These are phyloP conservation scores for Amorphotheca resinae DNA, from an alignment of 495 filamentous ascomycete genomes.

Conservation along the genomic window DNA sequence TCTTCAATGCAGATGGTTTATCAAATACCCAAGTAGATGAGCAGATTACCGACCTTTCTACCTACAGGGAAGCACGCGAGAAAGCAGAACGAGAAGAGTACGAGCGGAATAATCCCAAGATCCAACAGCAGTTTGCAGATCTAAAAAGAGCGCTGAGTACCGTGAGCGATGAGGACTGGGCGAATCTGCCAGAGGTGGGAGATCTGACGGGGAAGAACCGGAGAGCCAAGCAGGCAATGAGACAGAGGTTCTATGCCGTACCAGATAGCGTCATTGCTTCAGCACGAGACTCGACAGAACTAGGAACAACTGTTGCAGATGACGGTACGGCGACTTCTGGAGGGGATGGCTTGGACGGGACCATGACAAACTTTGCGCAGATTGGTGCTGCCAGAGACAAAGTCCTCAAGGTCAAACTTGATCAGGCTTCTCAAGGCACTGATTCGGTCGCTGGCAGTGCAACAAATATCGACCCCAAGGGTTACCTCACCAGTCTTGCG, in stretches of 20 bases:
- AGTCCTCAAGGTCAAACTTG: constrained; percentile 79
- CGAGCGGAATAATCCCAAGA: constrained; percentile 94
- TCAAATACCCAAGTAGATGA: constrained; percentile 46
- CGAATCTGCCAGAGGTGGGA: constrained; percentile 85
- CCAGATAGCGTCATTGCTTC: constrained; percentile 92
- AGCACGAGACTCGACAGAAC: constrained; percentile 63
- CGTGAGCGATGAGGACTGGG: constrained; percentile 94
- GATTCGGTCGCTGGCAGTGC: constrained; percentile 66
- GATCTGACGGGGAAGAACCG: constrained; percentile 92
- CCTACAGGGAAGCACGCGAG: constrained; percentile 89
- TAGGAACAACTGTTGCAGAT: constrained; percentile 74
- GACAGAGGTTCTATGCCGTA: constrained; percentile 87
- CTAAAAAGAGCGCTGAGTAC: constrained; percentile 79
- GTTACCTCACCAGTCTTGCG: constrained; percentile 83
- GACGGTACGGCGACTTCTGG: constrained; percentile 43
- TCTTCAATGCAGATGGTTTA: constrained; percentile 52
- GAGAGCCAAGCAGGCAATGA: constrained; percentile 65
- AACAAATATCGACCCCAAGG: constrained; percentile 88
- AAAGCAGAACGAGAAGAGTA: constrained; percentile 83
- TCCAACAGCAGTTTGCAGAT: constrained; percentile 96
- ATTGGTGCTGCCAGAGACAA: constrained; percentile 93
- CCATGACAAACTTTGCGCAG: constrained; percentile 95
- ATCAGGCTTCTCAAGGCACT: constrained; percentile 70
- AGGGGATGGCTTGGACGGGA: constrained; percentile 55
- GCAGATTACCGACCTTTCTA: constrained; percentile 77